Evolutionary conservation across 495 filamentous ascomycete genomes (phyloP), one percentile per base, ranked within the genome.

Genomic region (Neurospora sp.): DNA sequence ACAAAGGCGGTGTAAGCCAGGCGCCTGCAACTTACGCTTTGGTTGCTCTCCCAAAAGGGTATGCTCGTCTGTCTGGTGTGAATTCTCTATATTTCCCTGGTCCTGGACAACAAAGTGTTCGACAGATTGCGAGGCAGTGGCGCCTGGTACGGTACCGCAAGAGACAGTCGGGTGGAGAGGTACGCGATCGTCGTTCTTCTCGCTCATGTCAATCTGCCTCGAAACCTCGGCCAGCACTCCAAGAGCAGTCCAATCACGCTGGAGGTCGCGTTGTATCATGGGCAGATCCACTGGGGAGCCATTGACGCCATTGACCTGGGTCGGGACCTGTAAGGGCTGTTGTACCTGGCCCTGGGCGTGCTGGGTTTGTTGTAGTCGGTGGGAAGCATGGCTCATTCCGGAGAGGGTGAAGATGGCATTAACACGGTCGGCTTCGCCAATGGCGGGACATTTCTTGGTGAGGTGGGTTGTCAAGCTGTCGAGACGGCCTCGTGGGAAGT

Each of bases 151-250:
- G 14, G 72, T 20, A 18, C 46, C 73, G 1, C 54, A 10, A 16
- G 74, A 42, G 38, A 27, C 41, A 0, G 49, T 31, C 18, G 71
- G 73, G 46, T 79, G 77, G 10, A 77, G 62, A 20, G 77, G 74
- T 4, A 72, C 72, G 39, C 79, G 78, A 44, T 84, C 83, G 75
- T 85, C 84, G 40, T 85, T 83, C 73, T 87, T 87, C 72, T 88
- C 86, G 75, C 79, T 82, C 42, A 86, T 77, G 66, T 85, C 90
- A 18, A 92, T 87, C 77, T 91, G 92, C 70, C 92, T 85, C 49
- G 93, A 94, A 4, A 92, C 93, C 80, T 97, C 93, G 54, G 93
- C 93, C 39, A 97, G 83, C 9, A 93, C 91, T 74, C 93, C 91
- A 35, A 97, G 84, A 0, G 92, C 91, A 73, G 92, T 91, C 85